Evolutionary conservation across 148 eudicot species (phyloP), one percentile per base, ranked within the genome.

Genomic region (Vaccinium vitisidaea): DNA sequence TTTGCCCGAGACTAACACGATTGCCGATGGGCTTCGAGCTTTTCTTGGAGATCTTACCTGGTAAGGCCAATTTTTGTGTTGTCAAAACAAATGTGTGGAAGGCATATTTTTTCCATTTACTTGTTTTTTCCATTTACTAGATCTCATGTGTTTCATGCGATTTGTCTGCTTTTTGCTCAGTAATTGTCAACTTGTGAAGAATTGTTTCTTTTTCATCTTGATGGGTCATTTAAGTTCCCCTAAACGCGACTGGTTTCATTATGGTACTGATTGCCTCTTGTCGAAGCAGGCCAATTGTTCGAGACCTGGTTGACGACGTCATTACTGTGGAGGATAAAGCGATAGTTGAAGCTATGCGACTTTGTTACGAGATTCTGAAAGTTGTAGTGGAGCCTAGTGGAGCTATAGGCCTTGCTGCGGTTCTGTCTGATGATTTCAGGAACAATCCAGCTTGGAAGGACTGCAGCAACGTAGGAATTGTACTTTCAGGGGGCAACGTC

Each of bases 21-120:
- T 97, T 59, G 98, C 98, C 86, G 98, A 97, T 86, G 99, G 99
- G 30, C 98, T 97, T 80, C 92, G 98, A 83, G 99, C 99, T 80
- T 94, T 85, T 78, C 98, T 97, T 80, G 99, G 98, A 81, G 92
- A 92, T 84, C 90, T 92, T 73, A 97, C 99, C 52, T 97, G 99
- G 99, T 97, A 90, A 90, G 61, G 80, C 25, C 82, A 23, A 43
- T n/a, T n/a, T n/a, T n/a, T 39, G 7, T 67, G 23, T 7, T 32
- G n/a, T 77, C 46, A 50, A 82, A 69, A 14, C 43, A 7, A 5
- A 5, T 79, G 65, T 36, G 59, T 48, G 16, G 32, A 6, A 56
- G 49, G 16, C 13, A 15, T 32, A 3, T 0, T 18, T 73, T 55
- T 12, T 55, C 58, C 58, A 55, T 55, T 14, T 6, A 18, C 50